Conservation (phyloP, 345 rosid species). For the Hibiscus trionum region DNA sequence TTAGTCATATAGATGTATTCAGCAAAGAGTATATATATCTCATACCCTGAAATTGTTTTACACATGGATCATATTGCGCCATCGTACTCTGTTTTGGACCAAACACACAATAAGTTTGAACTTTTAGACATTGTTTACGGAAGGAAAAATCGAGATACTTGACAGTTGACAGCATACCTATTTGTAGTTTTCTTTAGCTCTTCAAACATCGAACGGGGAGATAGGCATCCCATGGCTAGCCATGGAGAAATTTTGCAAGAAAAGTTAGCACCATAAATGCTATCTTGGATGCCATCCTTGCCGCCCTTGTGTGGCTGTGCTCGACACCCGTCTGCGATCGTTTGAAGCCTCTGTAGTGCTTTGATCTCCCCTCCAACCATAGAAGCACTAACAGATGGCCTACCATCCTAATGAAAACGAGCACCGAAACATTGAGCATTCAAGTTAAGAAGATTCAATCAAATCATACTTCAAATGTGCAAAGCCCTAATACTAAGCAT, state of each 20-base stretch:
- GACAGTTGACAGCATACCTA: slow-evolving; percentile 26
- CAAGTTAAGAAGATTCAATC: too few species aligned
- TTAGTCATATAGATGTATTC: slow-evolving; percentile 6
- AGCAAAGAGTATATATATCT: slow-evolving; percentile 3
- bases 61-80: background rate
- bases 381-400: slow-evolving; percentile 37
- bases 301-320: slow-evolving; percentile 61
- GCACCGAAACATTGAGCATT: too few species aligned
- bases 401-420: slow-evolving; percentile 49
- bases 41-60: background rate
- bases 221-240: slow-evolving; percentile 81
- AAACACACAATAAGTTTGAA: background rate
- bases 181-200: slow-evolving; percentile 76
- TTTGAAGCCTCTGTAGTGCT: slow-evolving; percentile 69
- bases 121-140: background rate
- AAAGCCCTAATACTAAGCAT: too few species aligned
- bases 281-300: slow-evolving; percentile 43
- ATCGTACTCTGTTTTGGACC: background rate
- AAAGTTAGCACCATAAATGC: slow-evolving; percentile 81
- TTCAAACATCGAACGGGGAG: slow-evolving; percentile 86
- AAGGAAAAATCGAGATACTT: background rate
- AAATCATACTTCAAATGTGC: too few species aligned
- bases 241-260: slow-evolving; percentile 96
- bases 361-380: slow-evolving; percentile 96
- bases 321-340: slow-evolving; percentile 70